A percentile compares a stretch with the other conserved stretches of the same genome.
Evolutionary conservation across 306 rosid species (phyloP).

Genomic region (Ochetophila trinervis): DNA sequence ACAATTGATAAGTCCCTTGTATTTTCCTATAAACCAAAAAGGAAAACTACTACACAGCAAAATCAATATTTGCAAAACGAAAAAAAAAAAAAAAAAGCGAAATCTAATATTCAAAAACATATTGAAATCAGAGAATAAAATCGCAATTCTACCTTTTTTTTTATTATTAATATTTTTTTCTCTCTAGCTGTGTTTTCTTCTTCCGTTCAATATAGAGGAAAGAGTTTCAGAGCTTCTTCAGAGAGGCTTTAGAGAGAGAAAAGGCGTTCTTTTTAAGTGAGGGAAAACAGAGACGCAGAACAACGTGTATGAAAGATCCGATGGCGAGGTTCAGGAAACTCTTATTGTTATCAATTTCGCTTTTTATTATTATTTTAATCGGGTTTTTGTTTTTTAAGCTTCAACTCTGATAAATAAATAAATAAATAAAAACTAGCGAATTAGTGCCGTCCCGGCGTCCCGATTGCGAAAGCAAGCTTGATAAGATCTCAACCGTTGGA

Average conservation of each 20-base stretch:
- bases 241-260: conserved; percentile 14
- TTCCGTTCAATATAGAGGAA: conserved; percentile 27
- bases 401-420: conserved; percentile 22
- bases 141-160: conserved; percentile 35
- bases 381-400: not conserved
- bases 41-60: not conserved
- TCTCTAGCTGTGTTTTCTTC: conserved; percentile 10
- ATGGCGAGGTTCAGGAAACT: conserved; percentile 23
- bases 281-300: conserved; percentile 23
- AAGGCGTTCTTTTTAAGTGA: conserved; percentile 14
- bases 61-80: not conserved
- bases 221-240: conserved; percentile 6
- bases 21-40: not conserved
- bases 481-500: conserved; percentile 36
- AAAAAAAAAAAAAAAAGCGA: not conserved
- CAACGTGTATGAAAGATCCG: conserved; percentile 43
- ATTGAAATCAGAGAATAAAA: not conserved
- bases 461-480: conserved; percentile 21
- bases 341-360: conserved; percentile 6
- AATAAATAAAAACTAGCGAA: conserved; percentile 10
- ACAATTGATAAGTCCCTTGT: not conserved
- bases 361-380: conserved; percentile 1
- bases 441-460: conserved; percentile 65
- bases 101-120: not conserved
- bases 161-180: not conserved